phyloP scores from a whole-genome alignment of 192 early-diverging fungal species.

The Coemansia sp. region DNA sequence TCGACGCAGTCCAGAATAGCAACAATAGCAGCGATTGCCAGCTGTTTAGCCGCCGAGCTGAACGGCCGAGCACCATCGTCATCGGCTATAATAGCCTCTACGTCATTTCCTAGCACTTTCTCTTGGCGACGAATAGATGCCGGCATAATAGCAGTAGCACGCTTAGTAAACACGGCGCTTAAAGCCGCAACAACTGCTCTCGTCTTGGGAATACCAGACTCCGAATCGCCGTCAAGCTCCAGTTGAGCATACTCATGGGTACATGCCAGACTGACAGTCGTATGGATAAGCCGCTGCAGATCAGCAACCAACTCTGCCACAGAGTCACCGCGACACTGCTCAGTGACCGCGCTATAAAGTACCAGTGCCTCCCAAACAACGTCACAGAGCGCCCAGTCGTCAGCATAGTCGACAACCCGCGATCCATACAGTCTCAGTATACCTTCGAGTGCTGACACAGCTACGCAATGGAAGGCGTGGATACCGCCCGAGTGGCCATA shows the following conservation, averaged over 20 bases:
- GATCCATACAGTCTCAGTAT: conserved; percentile 40
- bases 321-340: not conserved
- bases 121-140: not conserved
- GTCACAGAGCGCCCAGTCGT: conserved; percentile 26
- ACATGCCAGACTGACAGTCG: conserved; percentile 13
- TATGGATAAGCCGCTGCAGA: conserved; percentile 30
- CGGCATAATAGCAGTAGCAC: conserved; percentile 4
- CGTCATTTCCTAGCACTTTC: not conserved
- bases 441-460: conserved; percentile 39
- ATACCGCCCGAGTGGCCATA: conserved; percentile 18
- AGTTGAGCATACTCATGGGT: not conserved
- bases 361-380: conserved; percentile 48
- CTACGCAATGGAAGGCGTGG: conserved; percentile 28
- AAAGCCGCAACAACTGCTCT: conserved; percentile 23
- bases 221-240: not conserved
- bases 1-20: conserved; percentile 22
- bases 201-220: not conserved
- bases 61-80: conserved; percentile 17
- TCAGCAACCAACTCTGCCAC: conserved; percentile 7
- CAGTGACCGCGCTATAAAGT: conserved; percentile 25
- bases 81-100: not conserved
- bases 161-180: conserved; percentile 43
- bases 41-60: conserved; percentile 10
- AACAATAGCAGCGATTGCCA: conserved; percentile 27
- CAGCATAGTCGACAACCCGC: not conserved